These are phyloP conservation scores for Exophiala lecanii-corni DNA, from an alignment of 2,329 filamentous ascomycete genomes.

Conservation along the genomic window DNA sequence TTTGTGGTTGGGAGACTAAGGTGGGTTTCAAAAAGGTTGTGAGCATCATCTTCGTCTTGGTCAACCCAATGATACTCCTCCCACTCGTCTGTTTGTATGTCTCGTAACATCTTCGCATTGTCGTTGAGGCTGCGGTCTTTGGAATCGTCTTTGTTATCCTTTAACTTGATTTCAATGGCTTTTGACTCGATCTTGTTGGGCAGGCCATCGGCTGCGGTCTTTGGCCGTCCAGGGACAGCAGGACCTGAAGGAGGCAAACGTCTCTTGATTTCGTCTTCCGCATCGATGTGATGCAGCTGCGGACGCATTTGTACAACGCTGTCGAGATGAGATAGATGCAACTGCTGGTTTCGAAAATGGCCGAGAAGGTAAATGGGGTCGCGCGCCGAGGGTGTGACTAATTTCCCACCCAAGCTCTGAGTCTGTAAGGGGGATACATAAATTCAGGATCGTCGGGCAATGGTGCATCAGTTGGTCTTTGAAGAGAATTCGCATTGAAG, in stretches of 20 bases:
- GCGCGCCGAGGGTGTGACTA: slow-evolving; percentile 63
- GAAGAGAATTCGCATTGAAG: slow-evolving; percentile 57
- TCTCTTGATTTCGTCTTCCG: slow-evolving; percentile 63
- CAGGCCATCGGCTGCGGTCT: slow-evolving; percentile 35
- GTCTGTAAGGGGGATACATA: slow-evolving; percentile 65
- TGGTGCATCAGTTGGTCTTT: slow-evolving; percentile 32
- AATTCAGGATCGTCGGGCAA: slow-evolving; percentile 63
- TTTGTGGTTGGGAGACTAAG: slow-evolving; percentile 55
- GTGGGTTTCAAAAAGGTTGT: slow-evolving; percentile 66
- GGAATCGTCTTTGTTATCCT: slow-evolving; percentile 54
- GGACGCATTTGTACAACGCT: slow-evolving; percentile 85
- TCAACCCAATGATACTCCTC: slow-evolving; percentile 72
- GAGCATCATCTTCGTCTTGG: slow-evolving; percentile 56
- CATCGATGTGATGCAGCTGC: slow-evolving; percentile 89
- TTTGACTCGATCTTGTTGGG: slow-evolving; percentile 57
- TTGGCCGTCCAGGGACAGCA: slow-evolving; percentile 28
- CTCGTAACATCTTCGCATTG: slow-evolving; percentile 71
- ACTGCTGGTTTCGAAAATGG: slow-evolving; percentile 76
- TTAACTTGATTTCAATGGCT: slow-evolving; percentile 82
- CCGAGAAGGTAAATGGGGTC: slow-evolving; percentile 81
- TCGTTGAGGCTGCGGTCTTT: slow-evolving; percentile 51
- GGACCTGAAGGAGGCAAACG: slow-evolving; percentile 34
- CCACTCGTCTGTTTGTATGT: slow-evolving; percentile 81
- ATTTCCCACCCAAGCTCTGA: slow-evolving; percentile 82
- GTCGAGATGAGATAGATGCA: slow-evolving; percentile 79